Evolutionary conservation across 495 filamentous ascomycete species (phyloP).

Genomic region (Parmelia sp.): DNA sequence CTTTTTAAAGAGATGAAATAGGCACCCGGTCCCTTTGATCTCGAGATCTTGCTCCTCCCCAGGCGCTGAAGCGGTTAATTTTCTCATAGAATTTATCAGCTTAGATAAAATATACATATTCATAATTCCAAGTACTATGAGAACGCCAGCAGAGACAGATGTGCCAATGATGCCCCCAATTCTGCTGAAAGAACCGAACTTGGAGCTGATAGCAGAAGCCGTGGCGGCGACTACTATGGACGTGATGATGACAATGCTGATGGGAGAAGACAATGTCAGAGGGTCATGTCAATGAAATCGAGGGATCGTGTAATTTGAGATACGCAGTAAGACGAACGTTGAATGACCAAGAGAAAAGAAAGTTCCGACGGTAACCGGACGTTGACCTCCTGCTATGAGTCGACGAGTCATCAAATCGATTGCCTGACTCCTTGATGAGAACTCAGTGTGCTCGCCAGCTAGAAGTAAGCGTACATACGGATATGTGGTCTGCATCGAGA

Average conservation of each 20-base stretch:
- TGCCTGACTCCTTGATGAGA: conserved; percentile 41
- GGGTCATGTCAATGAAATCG: not conserved
- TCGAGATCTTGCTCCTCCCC: conserved; percentile 54
- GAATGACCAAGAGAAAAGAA: conserved; percentile 93
- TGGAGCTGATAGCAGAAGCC: conserved; percentile 66
- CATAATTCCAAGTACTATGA: conserved; percentile 74
- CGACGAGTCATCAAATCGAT: conserved; percentile 94
- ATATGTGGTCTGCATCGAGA: conserved; percentile 94
- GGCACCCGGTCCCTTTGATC: conserved; percentile 69
- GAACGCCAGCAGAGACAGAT: conserved; percentile 71
- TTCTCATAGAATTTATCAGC: conserved; percentile 60
- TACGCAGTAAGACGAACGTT: conserved; percentile 45
- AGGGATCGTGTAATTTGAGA: not conserved
- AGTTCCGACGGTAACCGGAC: conserved; percentile 88
- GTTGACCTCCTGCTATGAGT: conserved; percentile 78
- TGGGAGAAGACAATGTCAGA: not conserved
- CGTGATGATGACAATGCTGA: conserved; percentile 77
- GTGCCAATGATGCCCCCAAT: conserved; percentile 84
- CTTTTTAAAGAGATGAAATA: conserved; percentile 63
- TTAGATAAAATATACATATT: conserved; percentile 81
- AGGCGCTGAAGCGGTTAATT: conserved; percentile 45
- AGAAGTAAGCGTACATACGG: conserved; percentile 36
- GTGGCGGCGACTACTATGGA: conserved; percentile 89
- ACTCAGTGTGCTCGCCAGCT: not conserved
- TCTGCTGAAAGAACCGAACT: conserved; percentile 73